Conservation (phyloP, 805 yeast genomes). For the Metschnikowia baotianmanensis region DNA sequence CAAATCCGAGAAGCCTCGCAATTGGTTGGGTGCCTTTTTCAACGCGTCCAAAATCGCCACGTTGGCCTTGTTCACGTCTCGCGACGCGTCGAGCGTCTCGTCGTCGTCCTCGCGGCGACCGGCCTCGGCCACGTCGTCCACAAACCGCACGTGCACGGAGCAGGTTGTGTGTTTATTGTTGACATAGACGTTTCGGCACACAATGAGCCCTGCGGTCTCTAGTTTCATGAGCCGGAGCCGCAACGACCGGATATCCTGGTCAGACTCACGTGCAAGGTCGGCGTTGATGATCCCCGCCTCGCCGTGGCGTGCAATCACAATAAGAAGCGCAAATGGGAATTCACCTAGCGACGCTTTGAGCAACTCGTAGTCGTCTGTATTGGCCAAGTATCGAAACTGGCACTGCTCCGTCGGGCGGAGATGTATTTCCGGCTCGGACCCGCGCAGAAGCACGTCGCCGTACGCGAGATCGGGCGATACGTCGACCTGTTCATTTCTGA, state of each 20-base stretch:
- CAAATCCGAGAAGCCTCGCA: slow-evolving; percentile 60
- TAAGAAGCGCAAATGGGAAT: slow-evolving; percentile 50
- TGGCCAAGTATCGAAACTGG: slow-evolving; percentile 58
- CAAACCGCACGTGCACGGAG: slow-evolving; percentile 50
- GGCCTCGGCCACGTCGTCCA: slow-evolving; percentile 24
- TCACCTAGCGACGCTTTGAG: slow-evolving; percentile 55
- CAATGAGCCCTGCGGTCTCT: slow-evolving; percentile 48
- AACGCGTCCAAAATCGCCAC: slow-evolving; percentile 46
- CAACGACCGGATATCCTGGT: slow-evolving; percentile 70
- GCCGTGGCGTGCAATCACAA: slow-evolving; percentile 59
- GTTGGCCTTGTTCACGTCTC: slow-evolving; percentile 30
- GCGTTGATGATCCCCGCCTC: slow-evolving; percentile 58
- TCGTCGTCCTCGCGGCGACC: slow-evolving; percentile 15
- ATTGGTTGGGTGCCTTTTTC: slow-evolving; percentile 56
- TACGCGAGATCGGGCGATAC: slow-evolving; percentile 7
- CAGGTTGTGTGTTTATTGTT: slow-evolving; percentile 53
- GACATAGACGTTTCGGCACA: slow-evolving; percentile 34
- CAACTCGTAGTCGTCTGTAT: slow-evolving; percentile 42
- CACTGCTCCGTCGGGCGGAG: slow-evolving; percentile 49
- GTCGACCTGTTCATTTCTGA: slow-evolving; percentile 14
- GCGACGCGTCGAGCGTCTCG: slow-evolving; percentile 20
- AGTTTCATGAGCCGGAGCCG: slow-evolving; percentile 60
- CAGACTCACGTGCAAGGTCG: slow-evolving; percentile 52
- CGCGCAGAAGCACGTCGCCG: slow-evolving; percentile 11
- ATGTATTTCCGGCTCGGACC: slow-evolving; percentile 17